Conservation (phyloP, 2,329 filamentous ascomycete species). For the Colletotrichum graminicola region DNA sequence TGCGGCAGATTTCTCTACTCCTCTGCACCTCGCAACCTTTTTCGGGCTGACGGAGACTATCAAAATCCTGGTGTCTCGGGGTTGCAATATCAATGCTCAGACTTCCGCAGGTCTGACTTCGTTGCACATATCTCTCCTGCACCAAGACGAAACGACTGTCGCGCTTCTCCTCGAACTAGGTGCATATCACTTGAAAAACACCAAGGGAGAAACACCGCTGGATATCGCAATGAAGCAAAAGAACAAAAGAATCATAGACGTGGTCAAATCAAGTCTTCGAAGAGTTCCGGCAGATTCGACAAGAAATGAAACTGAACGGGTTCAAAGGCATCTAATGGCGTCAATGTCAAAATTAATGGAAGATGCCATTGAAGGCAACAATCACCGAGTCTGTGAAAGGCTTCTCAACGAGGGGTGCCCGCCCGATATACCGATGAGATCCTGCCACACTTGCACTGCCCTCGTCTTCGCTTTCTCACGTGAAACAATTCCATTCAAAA, state of each 20-base stretch:
- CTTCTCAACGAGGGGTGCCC: constrained; percentile 1
- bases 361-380: not conserved
- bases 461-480: constrained; percentile 9
- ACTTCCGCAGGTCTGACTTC: not conserved
- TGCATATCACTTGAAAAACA: not conserved
- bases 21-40: not conserved
- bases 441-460: constrained; percentile 13
- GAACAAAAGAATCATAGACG: not conserved
- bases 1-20: not conserved
- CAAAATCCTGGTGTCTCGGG: constrained; percentile 4
- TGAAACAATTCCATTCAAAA: not conserved
- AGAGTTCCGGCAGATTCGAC: not conserved
- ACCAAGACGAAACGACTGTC: not conserved
- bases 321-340: not conserved
- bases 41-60: constrained; percentile 3
- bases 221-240: not conserved
- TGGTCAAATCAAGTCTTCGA: not conserved
- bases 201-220: constrained; percentile 4
- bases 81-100: constrained; percentile 8
- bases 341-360: constrained; percentile 4
- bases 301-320: not conserved
- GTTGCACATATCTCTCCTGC: not conserved
- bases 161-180: constrained; percentile 19
- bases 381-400: not conserved
- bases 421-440: constrained; percentile 12